These are phyloP conservation scores for Astrephomene gubernaculifera DNA, from an alignment of 139 green algal species.

Conservation along the genomic window DNA sequence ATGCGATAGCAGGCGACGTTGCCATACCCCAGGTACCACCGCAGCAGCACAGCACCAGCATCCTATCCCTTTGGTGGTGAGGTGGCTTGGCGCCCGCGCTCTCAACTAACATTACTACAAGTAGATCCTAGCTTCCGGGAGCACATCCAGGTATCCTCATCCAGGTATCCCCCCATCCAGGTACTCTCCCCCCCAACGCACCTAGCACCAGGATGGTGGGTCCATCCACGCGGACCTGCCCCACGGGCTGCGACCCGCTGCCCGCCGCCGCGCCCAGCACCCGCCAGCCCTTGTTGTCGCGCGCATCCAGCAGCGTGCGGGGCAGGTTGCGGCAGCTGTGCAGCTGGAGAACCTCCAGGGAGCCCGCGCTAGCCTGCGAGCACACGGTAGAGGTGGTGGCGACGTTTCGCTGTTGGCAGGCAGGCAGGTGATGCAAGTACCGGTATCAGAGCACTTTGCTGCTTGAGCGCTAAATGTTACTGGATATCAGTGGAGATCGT, in stretches of 20 bases:
- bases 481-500: no score
- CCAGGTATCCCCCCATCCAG: neutral
- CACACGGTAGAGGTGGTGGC: neutral
- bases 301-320: slow-evolving; percentile 75
- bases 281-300: slow-evolving; percentile 70
- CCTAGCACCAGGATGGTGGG: slow-evolving; percentile 93
- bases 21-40: no score
- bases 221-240: slow-evolving; percentile 47
- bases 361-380: slow-evolving; percentile 76
- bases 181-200: slow-evolving; percentile 18
- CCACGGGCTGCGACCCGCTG: slow-evolving; percentile 48
- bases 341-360: slow-evolving; percentile 79
- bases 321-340: slow-evolving; percentile 80
- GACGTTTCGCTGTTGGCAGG: neutral
- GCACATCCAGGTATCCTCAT: no score
- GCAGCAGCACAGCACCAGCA: no score
- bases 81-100: no score
- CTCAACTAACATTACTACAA: no score
- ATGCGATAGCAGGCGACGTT: no score
- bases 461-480: no score
- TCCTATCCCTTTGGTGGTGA: no score
- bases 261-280: slow-evolving; percentile 84
- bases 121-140: no score
- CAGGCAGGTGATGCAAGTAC: no score
- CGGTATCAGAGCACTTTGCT: no score